phyloP scores from a whole-genome alignment of 352 stramenopile genomes.

The Thalassiosira mediterranea region DNA sequence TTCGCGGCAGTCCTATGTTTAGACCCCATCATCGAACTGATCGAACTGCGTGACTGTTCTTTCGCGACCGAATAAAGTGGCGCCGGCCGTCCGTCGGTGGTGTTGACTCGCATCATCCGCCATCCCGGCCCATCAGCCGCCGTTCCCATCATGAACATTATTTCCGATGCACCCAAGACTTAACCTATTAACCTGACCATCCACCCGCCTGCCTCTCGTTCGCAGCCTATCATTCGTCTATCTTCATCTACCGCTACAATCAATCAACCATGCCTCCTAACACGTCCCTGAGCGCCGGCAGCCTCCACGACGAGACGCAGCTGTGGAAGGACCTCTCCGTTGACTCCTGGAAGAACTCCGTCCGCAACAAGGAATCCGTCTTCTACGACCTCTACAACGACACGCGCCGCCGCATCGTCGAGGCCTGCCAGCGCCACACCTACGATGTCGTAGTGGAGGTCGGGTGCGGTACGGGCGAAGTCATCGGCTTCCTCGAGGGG shows the following conservation, averaged over 20 bases:
- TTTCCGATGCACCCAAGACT: too few relatives aligned
- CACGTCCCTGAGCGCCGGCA: neutral
- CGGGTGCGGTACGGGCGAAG: constrained; percentile 49
- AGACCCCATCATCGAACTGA: too few relatives aligned
- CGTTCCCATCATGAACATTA: too few relatives aligned
- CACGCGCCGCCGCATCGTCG: constrained; percentile 32
- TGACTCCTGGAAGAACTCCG: constrained; percentile 37
- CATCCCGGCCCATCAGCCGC: too few relatives aligned
- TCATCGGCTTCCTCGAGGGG: constrained; percentile 35
- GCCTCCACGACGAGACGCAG: constrained; percentile 31
- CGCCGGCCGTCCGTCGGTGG: too few relatives aligned
- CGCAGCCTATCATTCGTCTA: too few relatives aligned
- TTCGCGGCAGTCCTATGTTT: too few relatives aligned
- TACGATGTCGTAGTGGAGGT: constrained; percentile 55
- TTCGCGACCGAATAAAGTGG: too few relatives aligned
- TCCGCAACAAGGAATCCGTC: constrained; percentile 31
- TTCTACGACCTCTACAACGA: constrained; percentile 49
- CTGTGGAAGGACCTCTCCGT: constrained; percentile 50
- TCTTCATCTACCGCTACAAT: neutral
- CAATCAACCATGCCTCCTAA: constrained; percentile 18
- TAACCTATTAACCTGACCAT: too few relatives aligned
- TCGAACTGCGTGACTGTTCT: too few relatives aligned
- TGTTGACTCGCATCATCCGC: too few relatives aligned
- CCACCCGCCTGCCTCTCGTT: too few relatives aligned
- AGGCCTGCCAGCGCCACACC: constrained; percentile 16